Evolutionary conservation across 768 basidiomycete genomes (phyloP).

Genomic region (Xerocomus potaroensis): DNA sequence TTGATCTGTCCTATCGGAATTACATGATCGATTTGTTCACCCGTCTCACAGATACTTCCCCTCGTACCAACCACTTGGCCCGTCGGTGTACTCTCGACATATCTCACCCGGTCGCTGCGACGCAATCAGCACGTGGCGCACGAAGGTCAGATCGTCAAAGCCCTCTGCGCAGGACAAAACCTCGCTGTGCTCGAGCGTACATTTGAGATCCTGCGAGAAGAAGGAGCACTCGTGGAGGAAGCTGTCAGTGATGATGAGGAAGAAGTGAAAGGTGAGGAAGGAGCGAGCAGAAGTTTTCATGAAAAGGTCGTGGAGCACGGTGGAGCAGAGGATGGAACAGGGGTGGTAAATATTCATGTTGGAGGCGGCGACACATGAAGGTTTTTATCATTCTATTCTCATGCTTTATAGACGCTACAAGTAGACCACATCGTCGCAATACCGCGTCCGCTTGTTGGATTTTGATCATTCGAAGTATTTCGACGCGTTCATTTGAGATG

Average conservation of each 20-base stretch:
- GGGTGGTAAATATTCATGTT: conserved; percentile 20
- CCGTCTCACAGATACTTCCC: conserved; percentile 49
- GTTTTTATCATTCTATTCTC: neutral
- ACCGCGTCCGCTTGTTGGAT: too few species aligned
- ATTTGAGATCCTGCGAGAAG: conserved; percentile 54
- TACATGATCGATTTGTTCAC: neutral
- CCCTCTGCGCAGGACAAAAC: conserved; percentile 75
- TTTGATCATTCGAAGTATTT: neutral
- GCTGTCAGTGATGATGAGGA: conserved; percentile 43
- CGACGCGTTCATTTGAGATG: too few species aligned
- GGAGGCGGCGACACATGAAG: conserved; percentile 8
- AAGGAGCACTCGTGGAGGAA: conserved; percentile 68
- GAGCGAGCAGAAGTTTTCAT: conserved; percentile 29
- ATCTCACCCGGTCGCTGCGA: conserved; percentile 75
- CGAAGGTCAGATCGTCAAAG: conserved; percentile 75
- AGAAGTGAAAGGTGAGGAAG: conserved; percentile 13
- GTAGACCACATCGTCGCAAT: too few species aligned
- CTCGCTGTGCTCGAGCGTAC: conserved; percentile 62
- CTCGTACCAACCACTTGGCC: conserved; percentile 76
- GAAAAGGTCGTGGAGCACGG: conserved; percentile 41
- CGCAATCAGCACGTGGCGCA: conserved; percentile 65
- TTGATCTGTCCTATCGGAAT: neutral
- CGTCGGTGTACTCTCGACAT: conserved; percentile 63
- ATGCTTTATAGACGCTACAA: too few species aligned
- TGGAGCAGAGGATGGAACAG: conserved; percentile 2